Evolutionary conservation across 352 stramenopile genomes (phyloP).

Genomic region (Peronospora belbahrii): DNA sequence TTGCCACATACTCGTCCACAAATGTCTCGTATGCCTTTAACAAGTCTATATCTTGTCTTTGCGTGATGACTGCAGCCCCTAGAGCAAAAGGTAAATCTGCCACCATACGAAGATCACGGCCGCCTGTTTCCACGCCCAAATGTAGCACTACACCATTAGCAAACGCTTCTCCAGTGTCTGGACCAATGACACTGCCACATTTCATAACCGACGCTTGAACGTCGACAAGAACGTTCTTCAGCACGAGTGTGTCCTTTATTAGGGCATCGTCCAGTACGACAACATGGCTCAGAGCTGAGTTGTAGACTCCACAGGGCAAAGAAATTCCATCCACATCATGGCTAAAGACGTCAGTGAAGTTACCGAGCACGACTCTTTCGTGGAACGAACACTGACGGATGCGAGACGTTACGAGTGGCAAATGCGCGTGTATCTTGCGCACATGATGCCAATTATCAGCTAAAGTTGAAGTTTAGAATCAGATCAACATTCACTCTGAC

Average conservation of each 20-base stretch:
- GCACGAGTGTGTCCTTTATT: conserved; percentile 57
- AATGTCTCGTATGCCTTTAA: conserved; percentile 39
- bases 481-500: not conserved
- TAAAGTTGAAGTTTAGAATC: conserved; percentile 12
- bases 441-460: conserved; percentile 58
- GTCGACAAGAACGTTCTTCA: conserved; percentile 44
- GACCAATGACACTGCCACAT: conserved; percentile 53
- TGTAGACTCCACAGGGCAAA: conserved; percentile 59
- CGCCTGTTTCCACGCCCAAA: conserved; percentile 78
- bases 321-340: conserved; percentile 48
- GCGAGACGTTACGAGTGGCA: conserved; percentile 22
- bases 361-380: conserved; percentile 50
- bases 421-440: conserved; percentile 28
- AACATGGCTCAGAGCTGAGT: conserved; percentile 47
- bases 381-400: conserved; percentile 70
- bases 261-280: conserved; percentile 70
- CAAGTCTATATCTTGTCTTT: conserved; percentile 32
- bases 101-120: conserved; percentile 57
- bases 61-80: conserved; percentile 32
- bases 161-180: conserved; percentile 15
- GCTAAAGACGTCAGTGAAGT: conserved; percentile 22
- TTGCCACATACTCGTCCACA: conserved; percentile 47
- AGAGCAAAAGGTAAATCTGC: conserved; percentile 68
- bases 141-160: conserved; percentile 60
- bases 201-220: conserved; percentile 42